Evolutionary conservation across 2,329 filamentous ascomycete genomes (phyloP), one percentile per base, ranked within the genome.

Genomic region (Fusarium pseudocircinatum): DNA sequence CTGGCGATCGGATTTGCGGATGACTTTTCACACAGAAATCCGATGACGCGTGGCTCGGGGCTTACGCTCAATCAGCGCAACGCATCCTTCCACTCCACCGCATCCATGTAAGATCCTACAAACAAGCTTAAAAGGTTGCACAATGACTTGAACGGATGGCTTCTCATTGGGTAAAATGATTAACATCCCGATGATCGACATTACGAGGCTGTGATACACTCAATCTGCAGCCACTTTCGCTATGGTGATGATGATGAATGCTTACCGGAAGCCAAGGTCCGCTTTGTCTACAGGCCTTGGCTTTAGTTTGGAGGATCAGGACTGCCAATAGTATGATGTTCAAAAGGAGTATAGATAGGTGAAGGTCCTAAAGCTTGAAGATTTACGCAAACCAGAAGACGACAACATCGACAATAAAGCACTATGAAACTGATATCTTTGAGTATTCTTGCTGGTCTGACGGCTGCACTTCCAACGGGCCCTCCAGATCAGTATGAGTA

Each of bases 401-500:
- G 10, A 24, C 22, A 60, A 9, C 20, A 20, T 12, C 0, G 1
- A 18, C 1, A 11, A 28, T 4, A 4, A 14, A 12, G 5, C 4
- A 42, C n/a, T 7, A 60, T 56, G 47, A 56, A 28, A 42, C n/a
- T 36, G 4, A 9, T 6, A 54, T n/a, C 28, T 8, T 22, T 15
- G 11, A 28, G 37, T 4, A 13, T 60, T 42, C 47, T 60, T 20
- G n/a, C 58, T 10, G 30, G 58, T 2, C 18, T 60, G 6, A n/a
- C 53, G 11, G 18, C 39, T 22, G 67, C 61, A 7, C 32, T 66
- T 7, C 42, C 42, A 4, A 47, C n/a, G 9, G 22, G 18, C 14
- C 28, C 18, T 6, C 2, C 42, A 9, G 16, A 43, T 30, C 42
- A 49, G 4, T 90, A 90, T 75, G 88, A 90, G 67, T 90, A 89